Evolutionary conservation across 1,284 basidiomycete species (phyloP).

Genomic region (Pholiota adiposa): DNA sequence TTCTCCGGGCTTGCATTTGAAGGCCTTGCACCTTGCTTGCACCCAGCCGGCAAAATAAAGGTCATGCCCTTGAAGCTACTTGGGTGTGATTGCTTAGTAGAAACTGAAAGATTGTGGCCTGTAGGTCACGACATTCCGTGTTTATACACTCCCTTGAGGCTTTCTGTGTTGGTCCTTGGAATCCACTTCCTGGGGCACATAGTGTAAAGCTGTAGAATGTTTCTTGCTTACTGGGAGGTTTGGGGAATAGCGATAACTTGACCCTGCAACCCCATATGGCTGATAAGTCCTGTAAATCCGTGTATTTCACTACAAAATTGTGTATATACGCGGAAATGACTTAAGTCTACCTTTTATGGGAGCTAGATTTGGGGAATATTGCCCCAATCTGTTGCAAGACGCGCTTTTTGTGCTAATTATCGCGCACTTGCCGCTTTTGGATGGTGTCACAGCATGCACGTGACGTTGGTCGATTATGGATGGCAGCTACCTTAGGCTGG

Average conservation of each 20-base stretch:
- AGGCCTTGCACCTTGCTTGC: conserved; percentile 25
- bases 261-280: not conserved
- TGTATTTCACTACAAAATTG: not conserved
- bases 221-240: not conserved
- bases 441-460: not conserved
- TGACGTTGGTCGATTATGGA: not conserved
- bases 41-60: conserved; percentile 31
- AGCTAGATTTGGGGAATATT: not conserved
- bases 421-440: not conserved
- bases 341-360: not conserved
- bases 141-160: too few species aligned
- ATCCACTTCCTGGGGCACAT: not conserved
- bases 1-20: conserved; percentile 17
- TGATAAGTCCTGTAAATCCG: not conserved
- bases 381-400: not conserved
- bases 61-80: conserved; percentile 43
- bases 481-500: not conserved
- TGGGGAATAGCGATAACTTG: not conserved
- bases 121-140: too few species aligned
- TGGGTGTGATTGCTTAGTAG: conserved; percentile 26
- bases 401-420: not conserved
- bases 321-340: not conserved
- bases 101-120: conserved; percentile 41
- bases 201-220: not conserved
- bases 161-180: not conserved